phyloP scores from a whole-genome alignment of 2,329 filamentous ascomycete species.

The Epichloe scottii region DNA sequence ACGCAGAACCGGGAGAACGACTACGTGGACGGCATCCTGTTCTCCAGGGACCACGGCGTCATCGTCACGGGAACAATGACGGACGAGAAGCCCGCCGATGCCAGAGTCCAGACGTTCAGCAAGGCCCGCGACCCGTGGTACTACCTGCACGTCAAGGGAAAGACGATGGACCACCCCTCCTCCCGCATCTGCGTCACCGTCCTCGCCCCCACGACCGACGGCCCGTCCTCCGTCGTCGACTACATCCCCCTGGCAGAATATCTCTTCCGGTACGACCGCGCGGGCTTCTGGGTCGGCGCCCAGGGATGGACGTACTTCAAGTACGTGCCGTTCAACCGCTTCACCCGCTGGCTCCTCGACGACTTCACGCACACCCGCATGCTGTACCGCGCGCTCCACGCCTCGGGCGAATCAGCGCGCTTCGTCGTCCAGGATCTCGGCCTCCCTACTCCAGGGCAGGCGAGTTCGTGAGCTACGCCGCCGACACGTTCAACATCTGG shows the following conservation, averaged over 20 bases:
- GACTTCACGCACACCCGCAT: conserved; percentile 63
- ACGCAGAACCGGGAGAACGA: conserved; percentile 36
- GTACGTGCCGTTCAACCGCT: conserved; percentile 49
- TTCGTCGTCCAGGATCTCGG: conserved; percentile 59
- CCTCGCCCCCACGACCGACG: conserved; percentile 4
- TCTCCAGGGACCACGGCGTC: conserved; percentile 47
- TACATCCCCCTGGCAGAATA: conserved; percentile 59
- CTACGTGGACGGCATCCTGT: conserved; percentile 65
- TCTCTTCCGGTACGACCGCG: conserved; percentile 65
- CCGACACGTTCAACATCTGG: conserved; percentile 40
- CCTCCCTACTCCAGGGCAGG: conserved; percentile 38
- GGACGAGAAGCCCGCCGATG: conserved; percentile 32
- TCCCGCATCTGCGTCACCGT: conserved; percentile 9
- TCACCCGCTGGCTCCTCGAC: conserved; percentile 57
- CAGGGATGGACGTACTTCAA: conserved; percentile 56
- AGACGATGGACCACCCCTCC: conserved; percentile 16
- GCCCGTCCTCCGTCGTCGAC: conserved; percentile 26
- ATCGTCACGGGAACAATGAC: conserved; percentile 52
- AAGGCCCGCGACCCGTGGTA: conserved; percentile 60
- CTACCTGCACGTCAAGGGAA: conserved; percentile 54
- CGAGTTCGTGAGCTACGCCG: conserved; percentile 43
- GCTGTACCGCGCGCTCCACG: conserved; percentile 61
- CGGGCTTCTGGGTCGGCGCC: conserved; percentile 60
- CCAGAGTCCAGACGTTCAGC: conserved; percentile 40
- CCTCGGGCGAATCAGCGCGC: conserved; percentile 48